phyloP scores from a whole-genome alignment of 345 rosid species.

The Eucalyptus albens region DNA sequence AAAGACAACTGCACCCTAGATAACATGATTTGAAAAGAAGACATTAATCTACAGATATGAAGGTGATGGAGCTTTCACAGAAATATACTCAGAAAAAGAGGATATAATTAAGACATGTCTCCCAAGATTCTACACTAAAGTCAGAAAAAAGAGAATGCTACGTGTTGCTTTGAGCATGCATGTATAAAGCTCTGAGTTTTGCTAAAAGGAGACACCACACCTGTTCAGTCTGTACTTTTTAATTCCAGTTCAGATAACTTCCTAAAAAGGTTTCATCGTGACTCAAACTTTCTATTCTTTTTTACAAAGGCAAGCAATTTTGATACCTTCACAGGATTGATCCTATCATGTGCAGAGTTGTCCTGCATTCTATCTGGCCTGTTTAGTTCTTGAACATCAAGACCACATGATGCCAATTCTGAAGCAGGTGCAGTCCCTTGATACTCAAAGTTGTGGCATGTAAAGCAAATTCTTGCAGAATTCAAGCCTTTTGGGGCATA shows the following conservation, averaged over 20 bases:
- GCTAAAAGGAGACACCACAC: not conserved
- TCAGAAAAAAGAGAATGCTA: not conserved
- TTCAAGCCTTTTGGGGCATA: slow-evolving; percentile 87
- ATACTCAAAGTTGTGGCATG: slow-evolving; percentile 98
- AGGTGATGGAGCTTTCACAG: not conserved
- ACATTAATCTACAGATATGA: not conserved
- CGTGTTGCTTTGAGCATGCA: not conserved
- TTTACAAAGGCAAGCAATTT: not conserved
- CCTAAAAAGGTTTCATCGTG: not conserved
- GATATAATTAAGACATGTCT: not conserved
- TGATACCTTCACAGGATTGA: slow-evolving; percentile 80
- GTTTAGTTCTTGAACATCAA: slow-evolving; percentile 70
- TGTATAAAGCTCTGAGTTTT: not conserved
- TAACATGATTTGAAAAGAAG: not conserved
- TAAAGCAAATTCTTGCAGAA: slow-evolving; percentile 95
- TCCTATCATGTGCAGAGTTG: slow-evolving; percentile 55
- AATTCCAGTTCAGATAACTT: not conserved
- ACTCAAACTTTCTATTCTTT: not conserved
- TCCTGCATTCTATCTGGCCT: slow-evolving; percentile 99
- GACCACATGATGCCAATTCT: slow-evolving; percentile 86
- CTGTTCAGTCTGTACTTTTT: not conserved
- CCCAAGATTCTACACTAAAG: not conserved
- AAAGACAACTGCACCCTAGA: slow-evolving; percentile 91
- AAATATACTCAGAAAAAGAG: not conserved
- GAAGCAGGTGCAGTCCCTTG: slow-evolving; percentile 89